Percentiles rank a stretch among this genome's conserved stretches.
These are phyloP conservation scores for Athelia sp. DNA, from an alignment of 1,284 basidiomycete species.

Conservation along the genomic window DNA sequence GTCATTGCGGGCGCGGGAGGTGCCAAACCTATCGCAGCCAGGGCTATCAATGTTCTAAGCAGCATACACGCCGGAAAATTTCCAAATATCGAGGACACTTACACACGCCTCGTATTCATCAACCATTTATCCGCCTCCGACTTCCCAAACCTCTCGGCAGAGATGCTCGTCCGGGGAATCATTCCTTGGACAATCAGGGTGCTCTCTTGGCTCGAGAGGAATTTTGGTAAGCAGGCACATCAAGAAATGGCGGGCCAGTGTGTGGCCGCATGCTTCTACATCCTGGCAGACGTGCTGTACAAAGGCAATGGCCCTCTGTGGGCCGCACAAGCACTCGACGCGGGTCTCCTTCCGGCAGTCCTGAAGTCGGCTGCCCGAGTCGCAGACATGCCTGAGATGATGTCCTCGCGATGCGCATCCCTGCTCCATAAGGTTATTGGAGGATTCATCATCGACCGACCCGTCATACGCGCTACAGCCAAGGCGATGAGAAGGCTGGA, in stretches of 20 bases:
- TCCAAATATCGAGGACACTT: not conserved
- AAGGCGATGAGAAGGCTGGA: not conserved
- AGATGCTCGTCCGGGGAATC: not conserved
- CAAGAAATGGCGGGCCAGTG: not conserved
- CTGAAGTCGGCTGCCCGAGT: not conserved
- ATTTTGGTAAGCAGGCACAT: not conserved
- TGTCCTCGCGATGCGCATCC: not conserved
- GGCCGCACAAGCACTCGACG: not conserved
- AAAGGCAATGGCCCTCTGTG: not conserved
- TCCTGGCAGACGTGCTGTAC: too few relatives aligned
- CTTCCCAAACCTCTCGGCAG: not conserved
- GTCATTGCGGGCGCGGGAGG: not conserved
- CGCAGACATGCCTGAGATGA: not conserved
- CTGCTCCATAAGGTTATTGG: not conserved
- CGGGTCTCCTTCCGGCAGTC: not conserved
- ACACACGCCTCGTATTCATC: not conserved
- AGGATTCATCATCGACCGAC: not conserved
- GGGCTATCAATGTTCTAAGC: not conserved
- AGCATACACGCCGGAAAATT: not conserved
- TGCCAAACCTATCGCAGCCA: not conserved
- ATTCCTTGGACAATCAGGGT: not conserved
- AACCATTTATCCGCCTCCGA: not conserved
- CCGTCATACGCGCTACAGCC: not conserved
- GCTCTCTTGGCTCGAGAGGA: not conserved
- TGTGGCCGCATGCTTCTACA: not conserved